These are phyloP conservation scores for Davidsoniella virescens DNA, from an alignment of 2,329 filamentous ascomycete species.

Conservation along the genomic window DNA sequence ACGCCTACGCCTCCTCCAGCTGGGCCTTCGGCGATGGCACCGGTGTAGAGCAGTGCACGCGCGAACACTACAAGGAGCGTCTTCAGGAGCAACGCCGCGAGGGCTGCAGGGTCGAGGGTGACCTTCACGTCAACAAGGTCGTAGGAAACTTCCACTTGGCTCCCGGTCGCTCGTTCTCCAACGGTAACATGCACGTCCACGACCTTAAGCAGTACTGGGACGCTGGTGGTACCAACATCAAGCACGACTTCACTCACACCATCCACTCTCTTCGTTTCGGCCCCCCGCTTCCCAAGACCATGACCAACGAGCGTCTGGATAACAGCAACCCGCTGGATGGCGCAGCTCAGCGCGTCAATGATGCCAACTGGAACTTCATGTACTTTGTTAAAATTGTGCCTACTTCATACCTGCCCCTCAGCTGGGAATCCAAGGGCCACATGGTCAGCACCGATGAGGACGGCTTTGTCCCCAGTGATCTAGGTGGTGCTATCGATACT, in stretches of 20 bases:
- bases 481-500: constrained; percentile 76
- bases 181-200: constrained; percentile 92
- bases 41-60: constrained; percentile 83
- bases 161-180: constrained; percentile 88
- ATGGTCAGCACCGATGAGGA: constrained; percentile 38
- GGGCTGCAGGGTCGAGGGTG: constrained; percentile 86
- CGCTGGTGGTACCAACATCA: constrained; percentile 40
- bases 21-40: constrained; percentile 94
- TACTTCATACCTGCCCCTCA: constrained; percentile 83
- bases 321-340: constrained; percentile 56
- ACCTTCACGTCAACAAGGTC: constrained; percentile 92
- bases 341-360: constrained; percentile 57
- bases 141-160: constrained; percentile 98
- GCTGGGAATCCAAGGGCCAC: constrained; percentile 52
- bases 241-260: constrained; percentile 76
- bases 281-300: constrained; percentile 65
- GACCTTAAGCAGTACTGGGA: constrained; percentile 93
- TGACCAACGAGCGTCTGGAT: constrained; percentile 41
- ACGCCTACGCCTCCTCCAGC: constrained; percentile 74
- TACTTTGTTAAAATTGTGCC: constrained; percentile 98
- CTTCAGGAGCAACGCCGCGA: constrained; percentile 78
- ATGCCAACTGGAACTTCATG: constrained; percentile 90
- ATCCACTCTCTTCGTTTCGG: constrained; percentile 88
- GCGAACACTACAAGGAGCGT: constrained; percentile 83
- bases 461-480: constrained; percentile 48